Evolutionary conservation across 2,329 filamentous ascomycete species (phyloP).

Genomic region (Lomentospora prolificans): DNA sequence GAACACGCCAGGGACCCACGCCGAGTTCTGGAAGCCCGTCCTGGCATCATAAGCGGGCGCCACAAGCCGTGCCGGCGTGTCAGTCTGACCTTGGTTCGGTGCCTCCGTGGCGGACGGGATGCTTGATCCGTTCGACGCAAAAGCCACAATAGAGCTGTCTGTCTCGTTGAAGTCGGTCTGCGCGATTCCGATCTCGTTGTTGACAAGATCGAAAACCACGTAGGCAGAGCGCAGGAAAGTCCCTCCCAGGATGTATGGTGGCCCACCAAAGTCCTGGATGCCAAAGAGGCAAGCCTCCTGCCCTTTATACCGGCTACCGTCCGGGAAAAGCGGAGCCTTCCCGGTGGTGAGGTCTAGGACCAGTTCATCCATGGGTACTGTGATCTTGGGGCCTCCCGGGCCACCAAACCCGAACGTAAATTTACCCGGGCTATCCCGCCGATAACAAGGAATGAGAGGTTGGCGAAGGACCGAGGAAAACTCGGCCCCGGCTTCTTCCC

Average conservation of each 20-base stretch:
- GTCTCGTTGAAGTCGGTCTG: slow-evolving; percentile 46
- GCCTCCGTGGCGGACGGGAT: slow-evolving; percentile 4
- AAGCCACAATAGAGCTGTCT: slow-evolving; percentile 9
- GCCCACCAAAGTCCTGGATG: slow-evolving; percentile 37
- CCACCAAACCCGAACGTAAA: slow-evolving; percentile 47
- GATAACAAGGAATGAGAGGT: slow-evolving; percentile 41
- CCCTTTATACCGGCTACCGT: slow-evolving; percentile 30
- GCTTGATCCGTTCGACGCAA: neutral
- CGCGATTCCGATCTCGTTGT: slow-evolving; percentile 46
- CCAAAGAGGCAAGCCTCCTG: slow-evolving; percentile 44
- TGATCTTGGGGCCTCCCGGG: slow-evolving; percentile 36
- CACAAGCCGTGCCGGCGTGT: neutral
- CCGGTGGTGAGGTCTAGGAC: slow-evolving; percentile 35
- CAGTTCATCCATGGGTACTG: slow-evolving; percentile 45
- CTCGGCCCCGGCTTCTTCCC: slow-evolving; percentile 43
- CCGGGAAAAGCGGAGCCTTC: slow-evolving; percentile 23
- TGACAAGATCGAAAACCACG: slow-evolving; percentile 49
- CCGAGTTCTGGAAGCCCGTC: slow-evolving; percentile 3
- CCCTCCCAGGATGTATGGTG: slow-evolving; percentile 42
- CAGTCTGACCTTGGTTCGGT: slow-evolving; percentile 6
- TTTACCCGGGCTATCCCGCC: slow-evolving; percentile 31
- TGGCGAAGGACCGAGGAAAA: slow-evolving; percentile 25
- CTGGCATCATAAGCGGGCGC: neutral
- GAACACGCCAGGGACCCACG: neutral
- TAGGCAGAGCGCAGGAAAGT: slow-evolving; percentile 51